Evolutionary conservation across 2,329 filamentous ascomycete species (phyloP).

Genomic region (Biscogniauxia mediterranea): DNA sequence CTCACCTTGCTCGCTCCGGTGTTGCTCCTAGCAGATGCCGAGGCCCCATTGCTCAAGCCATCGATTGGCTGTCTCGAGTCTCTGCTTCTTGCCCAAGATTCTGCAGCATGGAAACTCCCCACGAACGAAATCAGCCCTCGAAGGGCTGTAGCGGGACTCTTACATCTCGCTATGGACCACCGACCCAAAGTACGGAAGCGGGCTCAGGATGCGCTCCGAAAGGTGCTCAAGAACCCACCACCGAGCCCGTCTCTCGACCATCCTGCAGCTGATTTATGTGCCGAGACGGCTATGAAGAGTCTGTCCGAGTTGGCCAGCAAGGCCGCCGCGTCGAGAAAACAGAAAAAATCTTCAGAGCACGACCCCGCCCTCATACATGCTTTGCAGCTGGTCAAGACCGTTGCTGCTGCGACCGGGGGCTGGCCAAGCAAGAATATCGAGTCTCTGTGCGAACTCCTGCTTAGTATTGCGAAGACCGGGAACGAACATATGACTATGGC

Average conservation of each 20-base stretch:
- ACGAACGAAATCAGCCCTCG: slow-evolving; percentile 82
- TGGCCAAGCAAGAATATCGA: slow-evolving; percentile 98
- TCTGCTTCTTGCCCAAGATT: slow-evolving; percentile 86
- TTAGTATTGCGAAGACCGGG: slow-evolving; percentile 83
- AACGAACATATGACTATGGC: slow-evolving; percentile 97
- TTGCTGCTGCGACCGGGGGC: slow-evolving; percentile 82
- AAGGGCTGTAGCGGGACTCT: slow-evolving; percentile 79
- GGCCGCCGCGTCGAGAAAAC: slow-evolving; percentile 62
- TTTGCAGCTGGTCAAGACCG: slow-evolving; percentile 85
- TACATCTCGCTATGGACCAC: slow-evolving; percentile 81
- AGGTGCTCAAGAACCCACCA: slow-evolving; percentile 79
- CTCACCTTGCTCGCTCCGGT: slow-evolving; percentile 82
- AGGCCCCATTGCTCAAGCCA: slow-evolving; percentile 80
- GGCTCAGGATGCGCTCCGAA: slow-evolving; percentile 83
- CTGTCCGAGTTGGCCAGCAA: slow-evolving; percentile 71
- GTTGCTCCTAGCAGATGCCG: slow-evolving; percentile 74
- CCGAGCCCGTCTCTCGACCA: slow-evolving; percentile 92
- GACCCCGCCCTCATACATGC: slow-evolving; percentile 89
- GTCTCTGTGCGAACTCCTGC: slow-evolving; percentile 80
- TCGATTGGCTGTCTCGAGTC: slow-evolving; percentile 93
- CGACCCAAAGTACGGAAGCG: slow-evolving; percentile 92
- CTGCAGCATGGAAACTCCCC: slow-evolving; percentile 81
- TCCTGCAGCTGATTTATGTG: slow-evolving; percentile 93
- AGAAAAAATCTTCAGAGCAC: slow-evolving; percentile 62
- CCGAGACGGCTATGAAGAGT: slow-evolving; percentile 81